Evolutionary conservation across 352 stramenopile species (phyloP).

Genomic region (Globisporangium viniferum): DNA sequence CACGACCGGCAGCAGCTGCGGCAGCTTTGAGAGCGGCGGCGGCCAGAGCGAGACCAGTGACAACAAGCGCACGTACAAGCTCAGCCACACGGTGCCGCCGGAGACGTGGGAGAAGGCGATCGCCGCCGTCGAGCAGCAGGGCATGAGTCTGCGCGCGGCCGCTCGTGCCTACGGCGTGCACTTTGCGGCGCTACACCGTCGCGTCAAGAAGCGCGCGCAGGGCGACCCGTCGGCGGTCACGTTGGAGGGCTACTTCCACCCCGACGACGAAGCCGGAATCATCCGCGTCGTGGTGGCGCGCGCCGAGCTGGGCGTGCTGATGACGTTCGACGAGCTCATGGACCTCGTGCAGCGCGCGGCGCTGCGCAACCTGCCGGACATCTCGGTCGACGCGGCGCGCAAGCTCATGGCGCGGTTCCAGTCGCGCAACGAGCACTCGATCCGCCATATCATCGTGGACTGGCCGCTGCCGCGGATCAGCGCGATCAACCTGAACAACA

Average conservation of each 20-base stretch:
- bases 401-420: conserved; percentile 50
- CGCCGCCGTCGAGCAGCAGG: conserved; percentile 46
- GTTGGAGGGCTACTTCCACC: conserved; percentile 39
- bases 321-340: conserved; percentile 69
- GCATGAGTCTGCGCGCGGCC: conserved; percentile 52
- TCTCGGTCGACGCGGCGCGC: conserved; percentile 50
- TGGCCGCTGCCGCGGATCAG: conserved; percentile 28
- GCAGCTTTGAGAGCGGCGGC: conserved; percentile 18
- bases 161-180: conserved; percentile 51
- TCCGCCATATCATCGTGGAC: conserved; percentile 45
- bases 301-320: conserved; percentile 56
- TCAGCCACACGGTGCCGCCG: conserved; percentile 52
- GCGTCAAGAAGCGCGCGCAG: conserved; percentile 53
- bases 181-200: conserved; percentile 53
- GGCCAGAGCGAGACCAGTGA: conserved; percentile 5
- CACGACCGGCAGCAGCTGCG: conserved; percentile 21
- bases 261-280: conserved; percentile 53
- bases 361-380: conserved; percentile 53
- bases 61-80: conserved; percentile 38
- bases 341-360: conserved; percentile 48
- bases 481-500: conserved; percentile 7
- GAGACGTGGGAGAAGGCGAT: conserved; percentile 64
- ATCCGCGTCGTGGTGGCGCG: conserved; percentile 52
- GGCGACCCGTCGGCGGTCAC: conserved; percentile 6
- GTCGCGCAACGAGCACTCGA: conserved; percentile 46